A percentile compares a stretch with the other conserved stretches of the same genome.
phyloP scores from a whole-genome alignment of 345 rosid species.

The Eucalyptus pauciflora region DNA sequence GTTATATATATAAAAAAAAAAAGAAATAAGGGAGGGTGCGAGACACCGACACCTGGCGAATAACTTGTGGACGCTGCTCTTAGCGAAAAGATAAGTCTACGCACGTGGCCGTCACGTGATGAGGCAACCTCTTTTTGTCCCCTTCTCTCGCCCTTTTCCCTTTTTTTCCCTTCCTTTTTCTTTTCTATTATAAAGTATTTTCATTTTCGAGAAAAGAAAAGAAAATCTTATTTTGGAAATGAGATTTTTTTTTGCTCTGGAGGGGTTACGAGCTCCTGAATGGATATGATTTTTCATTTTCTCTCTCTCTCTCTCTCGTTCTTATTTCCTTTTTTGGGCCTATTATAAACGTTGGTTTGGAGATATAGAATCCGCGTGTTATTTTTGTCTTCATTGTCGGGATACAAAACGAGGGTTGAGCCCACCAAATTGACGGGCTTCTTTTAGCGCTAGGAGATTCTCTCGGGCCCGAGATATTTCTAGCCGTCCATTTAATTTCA shows the following conservation, averaged over 20 bases:
- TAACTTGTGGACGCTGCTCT: conserved; percentile 4
- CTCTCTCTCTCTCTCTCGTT: background rate
- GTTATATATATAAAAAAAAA: background rate
- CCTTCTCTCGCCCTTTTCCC: background rate
- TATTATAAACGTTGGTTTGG: background rate
- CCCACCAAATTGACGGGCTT: background rate
- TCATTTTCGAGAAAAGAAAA: background rate
- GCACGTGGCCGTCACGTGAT: conserved; percentile 1
- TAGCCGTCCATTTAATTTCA: background rate
- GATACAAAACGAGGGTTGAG: background rate
- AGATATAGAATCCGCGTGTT: background rate
- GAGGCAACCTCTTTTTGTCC: background rate
- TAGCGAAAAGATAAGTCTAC: background rate
- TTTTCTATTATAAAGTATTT: background rate
- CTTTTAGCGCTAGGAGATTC: background rate
- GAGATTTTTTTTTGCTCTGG: background rate
- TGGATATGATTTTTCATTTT: background rate
- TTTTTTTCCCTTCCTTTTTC: background rate
- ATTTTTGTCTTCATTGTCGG: background rate
- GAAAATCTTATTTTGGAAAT: background rate
- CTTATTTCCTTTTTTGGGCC: background rate
- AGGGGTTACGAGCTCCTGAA: background rate
- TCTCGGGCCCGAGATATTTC: background rate
- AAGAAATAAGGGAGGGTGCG: background rate
- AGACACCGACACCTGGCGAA: conserved; percentile 16